Evolutionary conservation across 1,284 basidiomycete genomes (phyloP).

Genomic region (Ustilago trichophora): DNA sequence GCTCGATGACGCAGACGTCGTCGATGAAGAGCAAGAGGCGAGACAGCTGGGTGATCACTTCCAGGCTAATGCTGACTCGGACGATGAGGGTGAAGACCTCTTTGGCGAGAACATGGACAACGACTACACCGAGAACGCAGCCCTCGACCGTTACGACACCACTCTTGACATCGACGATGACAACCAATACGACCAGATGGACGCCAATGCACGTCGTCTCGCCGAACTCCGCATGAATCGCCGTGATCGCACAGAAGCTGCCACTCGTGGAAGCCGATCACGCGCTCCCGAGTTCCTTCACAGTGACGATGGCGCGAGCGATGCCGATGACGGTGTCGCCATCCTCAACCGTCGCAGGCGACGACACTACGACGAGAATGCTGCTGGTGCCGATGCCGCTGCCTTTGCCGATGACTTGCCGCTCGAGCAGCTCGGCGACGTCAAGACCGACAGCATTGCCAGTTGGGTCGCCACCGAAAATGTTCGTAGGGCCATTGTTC

Average conservation of each 20-base stretch:
- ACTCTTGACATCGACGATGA: slow-evolving; percentile 83
- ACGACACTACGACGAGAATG: slow-evolving; percentile 68
- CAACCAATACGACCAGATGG: slow-evolving; percentile 75
- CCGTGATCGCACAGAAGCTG: slow-evolving; percentile 81
- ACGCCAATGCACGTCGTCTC: slow-evolving; percentile 78
- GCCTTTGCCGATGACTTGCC: slow-evolving; percentile 80
- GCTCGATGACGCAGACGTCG: slow-evolving; percentile 41
- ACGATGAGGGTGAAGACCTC: slow-evolving; percentile 86
- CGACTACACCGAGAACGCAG: slow-evolving; percentile 85
- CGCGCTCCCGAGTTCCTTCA: slow-evolving; percentile 85
- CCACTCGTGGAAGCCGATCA: slow-evolving; percentile 71
- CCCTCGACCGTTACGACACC: slow-evolving; percentile 87
- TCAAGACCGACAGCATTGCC: slow-evolving; percentile 94
- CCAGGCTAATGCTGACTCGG: slow-evolving; percentile 75
- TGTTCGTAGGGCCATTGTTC: slow-evolving; percentile 86
- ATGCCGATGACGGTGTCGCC: slow-evolving; percentile 64
- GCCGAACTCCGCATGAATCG: slow-evolving; percentile 89
- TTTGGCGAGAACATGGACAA: slow-evolving; percentile 81
- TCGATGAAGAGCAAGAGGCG: slow-evolving; percentile 62
- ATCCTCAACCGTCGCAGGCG: slow-evolving; percentile 66
- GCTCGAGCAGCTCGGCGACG: slow-evolving; percentile 92
- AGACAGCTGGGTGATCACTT: slow-evolving; percentile 67
- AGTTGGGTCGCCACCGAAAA: slow-evolving; percentile 95
- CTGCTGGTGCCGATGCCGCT: slow-evolving; percentile 72
- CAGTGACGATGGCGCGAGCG: slow-evolving; percentile 71